phyloP scores from a whole-genome alignment of 1,284 basidiomycete genomes.

The Puccinia novopanici region DNA sequence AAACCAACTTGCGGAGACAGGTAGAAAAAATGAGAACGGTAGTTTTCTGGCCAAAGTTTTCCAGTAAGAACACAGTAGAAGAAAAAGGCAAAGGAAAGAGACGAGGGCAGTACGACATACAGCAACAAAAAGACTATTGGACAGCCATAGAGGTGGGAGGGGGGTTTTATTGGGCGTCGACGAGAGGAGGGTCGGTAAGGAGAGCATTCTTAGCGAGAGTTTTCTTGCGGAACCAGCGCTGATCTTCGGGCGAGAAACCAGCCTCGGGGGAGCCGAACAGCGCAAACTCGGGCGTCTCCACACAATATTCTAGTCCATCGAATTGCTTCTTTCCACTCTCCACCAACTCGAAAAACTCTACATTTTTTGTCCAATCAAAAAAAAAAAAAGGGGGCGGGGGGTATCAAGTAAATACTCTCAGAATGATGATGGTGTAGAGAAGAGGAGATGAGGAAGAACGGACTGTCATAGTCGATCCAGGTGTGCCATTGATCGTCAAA shows the following conservation, averaged over 20 bases:
- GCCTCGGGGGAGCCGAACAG: constrained; percentile 49
- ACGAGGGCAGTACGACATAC: too few relatives aligned
- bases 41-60: too few relatives aligned
- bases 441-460: not conserved
- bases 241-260: constrained; percentile 52
- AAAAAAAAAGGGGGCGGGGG: not conserved
- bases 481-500: constrained; percentile 51
- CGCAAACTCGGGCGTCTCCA: constrained; percentile 47
- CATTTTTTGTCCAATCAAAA: not conserved
- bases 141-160: too few relatives aligned
- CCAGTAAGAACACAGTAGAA: too few relatives aligned
- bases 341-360: constrained; percentile 51
- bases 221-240: constrained; percentile 45
- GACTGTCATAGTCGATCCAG: constrained; percentile 52
- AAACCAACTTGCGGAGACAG: too few relatives aligned
- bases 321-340: constrained; percentile 37
- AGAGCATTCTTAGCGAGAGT: not conserved
- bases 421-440: too few relatives aligned
- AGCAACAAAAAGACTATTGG: too few relatives aligned
- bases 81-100: too few relatives aligned
- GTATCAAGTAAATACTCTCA: too few relatives aligned
- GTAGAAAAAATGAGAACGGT: too few relatives aligned
- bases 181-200: not conserved
- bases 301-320: constrained; percentile 48
- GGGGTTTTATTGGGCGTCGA: too few relatives aligned